These are phyloP conservation scores for Corchorus olitorius DNA, from an alignment of 345 rosid genomes.

Conservation along the genomic window DNA sequence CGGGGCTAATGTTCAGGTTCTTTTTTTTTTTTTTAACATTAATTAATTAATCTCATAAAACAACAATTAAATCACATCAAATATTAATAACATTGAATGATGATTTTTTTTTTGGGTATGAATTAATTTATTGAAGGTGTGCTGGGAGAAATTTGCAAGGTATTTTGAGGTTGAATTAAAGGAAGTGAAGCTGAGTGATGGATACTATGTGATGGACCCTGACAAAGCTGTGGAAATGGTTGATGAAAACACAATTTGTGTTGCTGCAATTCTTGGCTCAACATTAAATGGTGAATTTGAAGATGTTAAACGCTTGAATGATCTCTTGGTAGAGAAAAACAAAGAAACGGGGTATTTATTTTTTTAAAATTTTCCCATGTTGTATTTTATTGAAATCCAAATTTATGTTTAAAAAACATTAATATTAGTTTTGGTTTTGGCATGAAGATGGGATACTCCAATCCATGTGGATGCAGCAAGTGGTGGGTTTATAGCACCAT, in stretches of 20 bases:
- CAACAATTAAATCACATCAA: background rate
- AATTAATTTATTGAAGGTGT: conserved; percentile 33
- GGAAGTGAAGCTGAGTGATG: conserved; percentile 60
- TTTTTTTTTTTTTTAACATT: background rate
- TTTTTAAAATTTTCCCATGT: too few species aligned
- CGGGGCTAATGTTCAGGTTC: conserved; percentile 69
- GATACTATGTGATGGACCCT: conserved; percentile 67
- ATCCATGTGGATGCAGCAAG: conserved; percentile 71
- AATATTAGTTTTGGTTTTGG: conserved; percentile 8
- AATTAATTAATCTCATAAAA: background rate
- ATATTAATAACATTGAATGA: too few species aligned
- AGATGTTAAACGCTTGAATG: conserved; percentile 61
- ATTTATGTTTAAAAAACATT: too few species aligned
- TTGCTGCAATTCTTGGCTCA: conserved; percentile 65
- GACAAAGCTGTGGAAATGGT: conserved; percentile 60
- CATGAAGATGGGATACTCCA: conserved; percentile 58
- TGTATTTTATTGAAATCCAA: too few species aligned
- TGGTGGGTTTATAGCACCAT: conserved; percentile 67
- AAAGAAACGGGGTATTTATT: conserved; percentile 30
- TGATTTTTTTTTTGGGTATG: too few species aligned
- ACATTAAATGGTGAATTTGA: conserved; percentile 71
- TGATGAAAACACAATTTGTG: conserved; percentile 68
- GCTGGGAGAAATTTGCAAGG: conserved; percentile 76
- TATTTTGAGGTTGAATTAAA: conserved; percentile 69
- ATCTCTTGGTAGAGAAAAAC: conserved; percentile 49